Evolutionary conservation across 1,284 basidiomycete genomes (phyloP).

Genomic region (Ceratobasidium papillatum): DNA sequence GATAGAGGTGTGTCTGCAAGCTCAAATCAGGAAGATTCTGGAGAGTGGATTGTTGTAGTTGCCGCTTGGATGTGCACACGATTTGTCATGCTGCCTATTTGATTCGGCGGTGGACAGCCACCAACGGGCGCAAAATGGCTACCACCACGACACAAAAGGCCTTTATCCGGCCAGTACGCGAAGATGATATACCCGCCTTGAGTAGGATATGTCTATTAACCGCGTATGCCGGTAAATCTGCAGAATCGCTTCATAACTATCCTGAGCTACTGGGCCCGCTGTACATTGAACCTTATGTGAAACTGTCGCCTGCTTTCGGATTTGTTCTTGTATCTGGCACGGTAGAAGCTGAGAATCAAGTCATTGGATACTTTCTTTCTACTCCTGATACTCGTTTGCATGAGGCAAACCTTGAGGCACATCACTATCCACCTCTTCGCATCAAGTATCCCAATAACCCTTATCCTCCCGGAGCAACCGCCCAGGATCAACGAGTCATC

Average conservation of each 20-base stretch:
- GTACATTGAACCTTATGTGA: constrained; percentile 76
- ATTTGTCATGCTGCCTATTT: background rate
- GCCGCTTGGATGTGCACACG: too few species aligned
- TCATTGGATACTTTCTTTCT: constrained; percentile 70
- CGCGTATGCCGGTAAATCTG: constrained; percentile 71
- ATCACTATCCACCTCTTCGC: constrained; percentile 68
- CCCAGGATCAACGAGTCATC: constrained; percentile 48
- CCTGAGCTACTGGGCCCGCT: constrained; percentile 71
- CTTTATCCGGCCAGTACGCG: constrained; percentile 63
- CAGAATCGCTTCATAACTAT: constrained; percentile 66
- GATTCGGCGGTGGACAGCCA: background rate
- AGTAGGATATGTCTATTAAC: constrained; percentile 78
- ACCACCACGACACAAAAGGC: background rate
- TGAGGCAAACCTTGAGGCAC: constrained; percentile 59
- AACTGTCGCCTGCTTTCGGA: constrained; percentile 70
- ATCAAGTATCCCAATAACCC: constrained; percentile 58
- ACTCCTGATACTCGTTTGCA: constrained; percentile 67
- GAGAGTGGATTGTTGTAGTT: too few species aligned
- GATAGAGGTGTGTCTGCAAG: too few species aligned
- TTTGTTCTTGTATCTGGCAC: constrained; percentile 62
- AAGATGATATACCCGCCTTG: constrained; percentile 63
- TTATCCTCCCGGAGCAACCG: constrained; percentile 19
- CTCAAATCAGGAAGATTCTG: too few species aligned
- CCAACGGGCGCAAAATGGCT: background rate
- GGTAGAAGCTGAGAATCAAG: constrained; percentile 48